Conservation (phyloP, 2,329 filamentous ascomycete species). For the Drechslerella coelobrocha region DNA sequence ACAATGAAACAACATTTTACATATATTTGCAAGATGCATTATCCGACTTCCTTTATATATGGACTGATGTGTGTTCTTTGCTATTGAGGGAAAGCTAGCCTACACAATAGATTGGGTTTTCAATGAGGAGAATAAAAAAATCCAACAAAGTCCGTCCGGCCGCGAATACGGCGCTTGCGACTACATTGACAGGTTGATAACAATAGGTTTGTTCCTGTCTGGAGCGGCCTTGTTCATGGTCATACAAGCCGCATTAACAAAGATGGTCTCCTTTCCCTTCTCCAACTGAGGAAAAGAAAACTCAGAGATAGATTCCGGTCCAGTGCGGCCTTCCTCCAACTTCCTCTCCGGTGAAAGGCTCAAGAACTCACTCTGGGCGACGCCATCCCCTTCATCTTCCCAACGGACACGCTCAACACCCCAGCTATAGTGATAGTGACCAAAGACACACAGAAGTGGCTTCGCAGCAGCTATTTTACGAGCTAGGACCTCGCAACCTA, state of each 20-base stretch:
- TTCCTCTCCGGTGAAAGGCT: conserved; percentile 32
- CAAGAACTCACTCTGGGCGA: conserved; percentile 23
- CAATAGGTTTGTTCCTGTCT: conserved; percentile 31
- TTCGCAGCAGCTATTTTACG: conserved; percentile 24
- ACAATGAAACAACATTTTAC: too few species aligned
- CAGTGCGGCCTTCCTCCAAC: conserved; percentile 7
- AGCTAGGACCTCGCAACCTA: conserved; percentile 23
- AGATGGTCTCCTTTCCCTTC: conserved; percentile 23
- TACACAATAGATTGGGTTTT: too few species aligned
- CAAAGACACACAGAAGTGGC: conserved; percentile 41
- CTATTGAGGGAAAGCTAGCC: too few species aligned
- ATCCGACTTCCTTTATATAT: too few species aligned
- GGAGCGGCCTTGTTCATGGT: conserved; percentile 19
- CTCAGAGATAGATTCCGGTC: conserved; percentile 20
- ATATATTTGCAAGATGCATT: too few species aligned
- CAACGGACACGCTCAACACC: conserved; percentile 37
- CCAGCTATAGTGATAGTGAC: conserved; percentile 42
- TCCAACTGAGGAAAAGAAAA: conserved; percentile 23
- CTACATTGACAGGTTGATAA: conserved; percentile 34
- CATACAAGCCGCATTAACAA: conserved; percentile 42
- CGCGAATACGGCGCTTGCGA: too few species aligned
- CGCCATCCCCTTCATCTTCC: conserved; percentile 15
- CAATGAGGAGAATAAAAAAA: too few species aligned
- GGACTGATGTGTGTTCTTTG: too few species aligned
- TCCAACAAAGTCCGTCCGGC: too few species aligned